These are phyloP conservation scores for Phoma sp. DNA, from an alignment of 2,329 filamentous ascomycete genomes.

Conservation along the genomic window DNA sequence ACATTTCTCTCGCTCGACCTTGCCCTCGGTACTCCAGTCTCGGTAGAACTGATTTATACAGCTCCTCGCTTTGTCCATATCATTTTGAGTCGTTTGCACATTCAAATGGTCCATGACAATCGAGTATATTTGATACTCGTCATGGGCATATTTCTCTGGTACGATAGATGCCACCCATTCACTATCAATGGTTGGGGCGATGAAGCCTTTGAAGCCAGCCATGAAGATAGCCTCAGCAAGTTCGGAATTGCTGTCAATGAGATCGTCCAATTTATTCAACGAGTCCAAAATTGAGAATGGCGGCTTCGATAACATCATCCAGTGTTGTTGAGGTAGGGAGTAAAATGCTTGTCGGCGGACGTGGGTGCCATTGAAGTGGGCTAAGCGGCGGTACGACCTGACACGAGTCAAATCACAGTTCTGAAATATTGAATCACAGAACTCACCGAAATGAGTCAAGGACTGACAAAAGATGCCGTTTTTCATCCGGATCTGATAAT, in stretches of 20 bases:
- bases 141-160: constrained; percentile 34
- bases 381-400: constrained; percentile 83
- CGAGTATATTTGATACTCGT: constrained; percentile 45
- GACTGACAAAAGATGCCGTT: constrained; percentile 78
- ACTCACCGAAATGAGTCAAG: constrained; percentile 88
- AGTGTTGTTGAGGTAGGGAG: constrained; percentile 82
- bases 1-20: constrained; percentile 75
- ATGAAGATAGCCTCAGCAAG: constrained; percentile 80
- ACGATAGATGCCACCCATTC: constrained; percentile 45
- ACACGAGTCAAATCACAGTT: not conserved
- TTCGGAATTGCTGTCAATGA: constrained; percentile 87
- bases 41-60: constrained; percentile 93
- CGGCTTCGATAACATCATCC: constrained; percentile 78
- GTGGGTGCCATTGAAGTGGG: constrained; percentile 91
- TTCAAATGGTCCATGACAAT: constrained; percentile 70
- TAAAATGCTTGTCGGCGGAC: constrained; percentile 92
- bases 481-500: constrained; percentile 79
- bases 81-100: constrained; percentile 72
- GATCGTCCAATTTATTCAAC: constrained; percentile 79
- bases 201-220: constrained; percentile 45
- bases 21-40: constrained; percentile 87
- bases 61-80: constrained; percentile 90
- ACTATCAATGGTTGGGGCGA: constrained; percentile 41
- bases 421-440: too few relatives aligned
- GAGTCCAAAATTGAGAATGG: constrained; percentile 85